phyloP scores from a whole-genome alignment of 2,329 filamentous ascomycete genomes.

The Pyricularia grisea region DNA sequence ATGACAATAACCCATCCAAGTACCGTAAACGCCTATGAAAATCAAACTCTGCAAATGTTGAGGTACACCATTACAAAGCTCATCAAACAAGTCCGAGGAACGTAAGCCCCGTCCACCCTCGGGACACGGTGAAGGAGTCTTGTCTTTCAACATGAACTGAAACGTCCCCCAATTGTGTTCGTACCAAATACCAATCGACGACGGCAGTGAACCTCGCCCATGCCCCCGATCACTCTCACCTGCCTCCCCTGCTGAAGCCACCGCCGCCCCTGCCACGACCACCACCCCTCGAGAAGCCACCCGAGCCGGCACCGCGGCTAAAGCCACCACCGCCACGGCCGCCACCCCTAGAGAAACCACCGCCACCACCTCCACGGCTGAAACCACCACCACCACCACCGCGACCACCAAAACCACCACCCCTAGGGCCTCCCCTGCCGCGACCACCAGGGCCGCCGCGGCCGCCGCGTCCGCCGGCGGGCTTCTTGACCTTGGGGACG shows the following conservation, averaged over 20 bases:
- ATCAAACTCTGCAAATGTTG: constrained; percentile 1
- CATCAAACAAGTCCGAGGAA: background rate
- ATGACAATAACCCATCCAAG: background rate
- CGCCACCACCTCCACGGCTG: constrained; percentile 13
- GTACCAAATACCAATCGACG: background rate
- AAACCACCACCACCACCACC: constrained; percentile 14
- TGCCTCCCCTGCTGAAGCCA: constrained; percentile 9
- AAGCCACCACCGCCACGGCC: constrained; percentile 14
- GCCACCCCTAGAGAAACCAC: constrained; percentile 18
- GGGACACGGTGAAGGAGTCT: background rate
- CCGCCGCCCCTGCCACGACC: constrained; percentile 20
- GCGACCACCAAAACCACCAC: constrained; percentile 20
- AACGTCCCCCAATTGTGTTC: background rate
- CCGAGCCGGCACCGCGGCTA: constrained; percentile 18
- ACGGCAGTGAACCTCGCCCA: background rate
- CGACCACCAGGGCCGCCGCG: constrained; percentile 28
- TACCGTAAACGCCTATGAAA: background rate
- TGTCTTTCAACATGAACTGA: background rate
- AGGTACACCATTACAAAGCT: background rate
- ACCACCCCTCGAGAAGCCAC: constrained; percentile 22
- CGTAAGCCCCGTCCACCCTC: background rate
- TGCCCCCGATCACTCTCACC: background rate
- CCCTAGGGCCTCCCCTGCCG: constrained; percentile 18
- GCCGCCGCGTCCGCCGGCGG: constrained; percentile 49
- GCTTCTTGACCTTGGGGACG: constrained; percentile 42